phyloP scores from a whole-genome alignment of 179 eudicot species.

The Actinidia chinensis region DNA sequence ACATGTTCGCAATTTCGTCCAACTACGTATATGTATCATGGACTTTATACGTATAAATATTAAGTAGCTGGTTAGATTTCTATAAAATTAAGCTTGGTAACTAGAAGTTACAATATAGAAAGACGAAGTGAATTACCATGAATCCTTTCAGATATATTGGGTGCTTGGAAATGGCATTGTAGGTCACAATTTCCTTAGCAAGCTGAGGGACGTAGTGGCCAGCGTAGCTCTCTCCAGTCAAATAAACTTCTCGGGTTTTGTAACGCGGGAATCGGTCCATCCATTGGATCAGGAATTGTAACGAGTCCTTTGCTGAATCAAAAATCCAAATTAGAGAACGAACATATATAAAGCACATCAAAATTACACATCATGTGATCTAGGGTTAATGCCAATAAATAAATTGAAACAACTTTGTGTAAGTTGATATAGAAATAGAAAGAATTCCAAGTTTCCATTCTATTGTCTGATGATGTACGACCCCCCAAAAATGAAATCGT shows the following conservation, averaged over 20 bases:
- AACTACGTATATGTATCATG: too few species aligned
- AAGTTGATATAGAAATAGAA: too few species aligned
- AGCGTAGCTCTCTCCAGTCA: slow-evolving; percentile 61
- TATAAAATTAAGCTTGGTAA: not conserved
- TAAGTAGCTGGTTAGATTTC: not conserved
- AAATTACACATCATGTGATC: too few species aligned
- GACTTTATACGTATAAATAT: too few species aligned
- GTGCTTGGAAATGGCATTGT: slow-evolving; percentile 35
- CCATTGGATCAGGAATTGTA: slow-evolving; percentile 49
- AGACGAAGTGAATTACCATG: slow-evolving; percentile 33
- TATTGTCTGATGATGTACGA: too few species aligned
- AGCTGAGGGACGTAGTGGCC: slow-evolving; percentile 65
- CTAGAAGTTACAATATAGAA: too few species aligned
- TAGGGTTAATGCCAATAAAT: too few species aligned
- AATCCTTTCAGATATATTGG: slow-evolving; percentile 51
- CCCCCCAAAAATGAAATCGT: too few species aligned
- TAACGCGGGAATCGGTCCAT: slow-evolving; percentile 55
- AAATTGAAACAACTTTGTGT: too few species aligned
- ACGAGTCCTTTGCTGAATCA: slow-evolving; percentile 45
- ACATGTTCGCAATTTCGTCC: too few species aligned
- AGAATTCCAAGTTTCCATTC: too few species aligned
- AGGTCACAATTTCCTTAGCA: slow-evolving; percentile 37
- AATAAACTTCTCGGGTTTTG: slow-evolving; percentile 39
- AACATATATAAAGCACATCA: too few species aligned
- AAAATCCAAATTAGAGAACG: not conserved